Evolutionary conservation across 345 rosid genomes (phyloP).

Genomic region (Citrus maxima): DNA sequence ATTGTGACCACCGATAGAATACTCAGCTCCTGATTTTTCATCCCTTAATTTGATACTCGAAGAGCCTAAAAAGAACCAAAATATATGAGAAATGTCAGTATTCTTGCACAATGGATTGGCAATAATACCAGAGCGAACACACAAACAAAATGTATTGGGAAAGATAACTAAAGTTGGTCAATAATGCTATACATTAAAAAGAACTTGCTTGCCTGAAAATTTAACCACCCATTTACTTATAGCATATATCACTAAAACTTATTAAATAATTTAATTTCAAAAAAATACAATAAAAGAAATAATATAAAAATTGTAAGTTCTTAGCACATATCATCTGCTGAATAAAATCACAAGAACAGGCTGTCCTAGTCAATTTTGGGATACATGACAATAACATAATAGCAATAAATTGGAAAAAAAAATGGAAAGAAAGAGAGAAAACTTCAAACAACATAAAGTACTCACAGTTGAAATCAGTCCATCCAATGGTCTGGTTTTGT

Average conservation of each 20-base stretch:
- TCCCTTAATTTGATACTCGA: slow-evolving; percentile 70
- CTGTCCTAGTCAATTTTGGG: background rate
- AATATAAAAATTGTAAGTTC: background rate
- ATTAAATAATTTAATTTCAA: too few species aligned
- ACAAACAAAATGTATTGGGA: background rate
- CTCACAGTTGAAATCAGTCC: slow-evolving; percentile 89
- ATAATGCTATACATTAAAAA: background rate
- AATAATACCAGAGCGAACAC: background rate
- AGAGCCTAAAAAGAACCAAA: slow-evolving; percentile 51
- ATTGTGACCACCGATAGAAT: slow-evolving; percentile 49
- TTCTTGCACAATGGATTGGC: background rate
- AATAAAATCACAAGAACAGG: background rate
- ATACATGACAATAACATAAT: background rate
- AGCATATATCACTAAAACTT: background rate
- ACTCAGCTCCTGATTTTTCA: slow-evolving; percentile 35
- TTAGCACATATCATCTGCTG: background rate
- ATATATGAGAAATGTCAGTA: background rate
- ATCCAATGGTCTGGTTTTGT: slow-evolving; percentile 72
- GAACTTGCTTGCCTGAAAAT: background rate
- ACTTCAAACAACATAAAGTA: slow-evolving; percentile 4
- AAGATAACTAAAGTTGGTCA: background rate
- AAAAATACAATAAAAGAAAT: background rate
- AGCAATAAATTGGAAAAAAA: background rate
- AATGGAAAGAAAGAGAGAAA: background rate
- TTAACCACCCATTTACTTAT: background rate